Percentiles rank a stretch among this genome's conserved stretches.
Evolutionary conservation across 805 yeast species (phyloP).

Genomic region (Kuraishia ogatae): DNA sequence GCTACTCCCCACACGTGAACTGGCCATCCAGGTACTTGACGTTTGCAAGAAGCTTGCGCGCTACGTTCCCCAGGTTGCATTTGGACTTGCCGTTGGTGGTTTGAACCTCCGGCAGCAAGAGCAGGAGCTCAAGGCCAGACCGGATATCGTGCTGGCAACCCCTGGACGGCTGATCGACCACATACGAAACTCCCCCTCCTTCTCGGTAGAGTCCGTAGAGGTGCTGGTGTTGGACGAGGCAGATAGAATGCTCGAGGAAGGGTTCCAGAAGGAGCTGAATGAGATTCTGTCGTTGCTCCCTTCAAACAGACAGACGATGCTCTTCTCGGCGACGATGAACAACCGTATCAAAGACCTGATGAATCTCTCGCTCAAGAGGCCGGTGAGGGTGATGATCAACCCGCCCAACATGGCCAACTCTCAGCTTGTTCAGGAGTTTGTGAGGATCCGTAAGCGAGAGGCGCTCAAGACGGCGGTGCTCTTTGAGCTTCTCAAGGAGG

Average conservation of each 20-base stretch:
- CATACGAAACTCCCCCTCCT: slow-evolving; percentile 88
- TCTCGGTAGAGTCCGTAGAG: slow-evolving; percentile 85
- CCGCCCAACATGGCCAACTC: slow-evolving; percentile 93
- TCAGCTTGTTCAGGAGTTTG: slow-evolving; percentile 89
- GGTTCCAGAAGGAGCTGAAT: slow-evolving; percentile 90
- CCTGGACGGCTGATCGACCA: slow-evolving; percentile 99
- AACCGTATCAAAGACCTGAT: slow-evolving; percentile 82
- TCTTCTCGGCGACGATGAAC: slow-evolving; percentile 98
- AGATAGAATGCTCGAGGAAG: slow-evolving; percentile 98
- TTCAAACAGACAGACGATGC: slow-evolving; percentile 82
- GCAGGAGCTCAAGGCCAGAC: slow-evolving; percentile 83
- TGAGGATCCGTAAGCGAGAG: slow-evolving; percentile 88
- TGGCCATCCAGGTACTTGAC: slow-evolving; percentile 92
- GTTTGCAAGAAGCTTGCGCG: slow-evolving; percentile 83
- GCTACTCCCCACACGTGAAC: slow-evolving; percentile 93
- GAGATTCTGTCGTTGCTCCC: slow-evolving; percentile 88
- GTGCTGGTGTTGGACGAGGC: slow-evolving; percentile 95
- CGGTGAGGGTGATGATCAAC: slow-evolving; percentile 91
- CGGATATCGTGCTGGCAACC: slow-evolving; percentile 95
- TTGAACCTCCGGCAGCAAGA: slow-evolving; percentile 92
- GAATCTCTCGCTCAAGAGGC: slow-evolving; percentile 79
- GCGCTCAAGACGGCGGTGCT: slow-evolving; percentile 75
- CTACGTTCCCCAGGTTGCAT: slow-evolving; percentile 66
- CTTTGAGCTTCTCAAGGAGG: slow-evolving; percentile 56
- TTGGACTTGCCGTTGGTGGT: slow-evolving; percentile 98